phyloP scores from a whole-genome alignment of 2,329 filamentous ascomycete genomes.

The Penicillium griseofulvum region DNA sequence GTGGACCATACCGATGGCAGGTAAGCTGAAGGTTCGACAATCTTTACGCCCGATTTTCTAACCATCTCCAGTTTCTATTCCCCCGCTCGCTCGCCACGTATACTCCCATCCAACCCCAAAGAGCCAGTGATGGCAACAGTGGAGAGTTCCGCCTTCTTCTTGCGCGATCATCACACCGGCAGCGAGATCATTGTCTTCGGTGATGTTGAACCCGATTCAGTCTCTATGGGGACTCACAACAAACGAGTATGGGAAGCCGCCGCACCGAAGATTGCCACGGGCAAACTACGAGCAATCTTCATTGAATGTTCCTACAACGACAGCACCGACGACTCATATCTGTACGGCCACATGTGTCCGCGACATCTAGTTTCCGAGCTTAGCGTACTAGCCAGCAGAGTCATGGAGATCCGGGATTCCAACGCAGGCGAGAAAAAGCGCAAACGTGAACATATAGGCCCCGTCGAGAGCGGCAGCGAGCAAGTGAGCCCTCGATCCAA shows the following conservation, averaged over 20 bases:
- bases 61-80: slow-evolving; percentile 29
- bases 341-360: slow-evolving; percentile 89
- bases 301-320: slow-evolving; percentile 96
- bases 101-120: slow-evolving; percentile 16
- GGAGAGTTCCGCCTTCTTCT: slow-evolving; percentile 91
- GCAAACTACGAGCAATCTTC: slow-evolving; percentile 75
- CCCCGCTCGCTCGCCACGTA: slow-evolving; percentile 29
- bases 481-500: slow-evolving; percentile 30
- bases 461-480: slow-evolving; percentile 17
- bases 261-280: slow-evolving; percentile 74
- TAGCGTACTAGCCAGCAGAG: slow-evolving; percentile 66
- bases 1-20: slow-evolving; percentile 32
- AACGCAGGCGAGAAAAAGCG: slow-evolving; percentile 40
- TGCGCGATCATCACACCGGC: slow-evolving; percentile 68
- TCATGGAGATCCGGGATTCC: slow-evolving; percentile 53
- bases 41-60: not conserved
- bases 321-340: slow-evolving; percentile 67
- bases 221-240: slow-evolving; percentile 80
- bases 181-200: slow-evolving; percentile 90
- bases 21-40: slow-evolving; percentile 21
- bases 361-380: slow-evolving; percentile 79
- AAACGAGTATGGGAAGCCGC: slow-evolving; percentile 82
- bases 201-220: slow-evolving; percentile 86
- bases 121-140: slow-evolving; percentile 30
- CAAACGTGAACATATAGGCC: slow-evolving; percentile 33